phyloP scores from a whole-genome alignment of 176 grass and related monocot species.

The Panicum miliaceum region DNA sequence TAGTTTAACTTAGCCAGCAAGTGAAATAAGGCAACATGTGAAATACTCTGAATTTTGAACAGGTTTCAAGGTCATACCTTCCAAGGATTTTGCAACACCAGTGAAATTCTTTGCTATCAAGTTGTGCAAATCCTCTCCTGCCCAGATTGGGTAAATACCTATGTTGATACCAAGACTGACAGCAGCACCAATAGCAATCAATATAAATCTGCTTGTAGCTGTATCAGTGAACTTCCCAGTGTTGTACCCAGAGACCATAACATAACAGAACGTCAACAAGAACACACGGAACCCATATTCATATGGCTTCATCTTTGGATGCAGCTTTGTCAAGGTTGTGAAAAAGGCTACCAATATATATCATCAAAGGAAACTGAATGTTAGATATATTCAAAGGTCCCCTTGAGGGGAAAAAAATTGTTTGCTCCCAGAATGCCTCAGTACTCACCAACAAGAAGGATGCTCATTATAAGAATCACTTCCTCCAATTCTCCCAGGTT shows the following conservation, averaged over 20 bases:
- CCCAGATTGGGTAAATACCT: slow-evolving; percentile 92
- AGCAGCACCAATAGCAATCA: slow-evolving; percentile 87
- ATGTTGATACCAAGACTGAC: slow-evolving; percentile 86
- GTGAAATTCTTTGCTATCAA: slow-evolving; percentile 85
- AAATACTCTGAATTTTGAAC: neutral
- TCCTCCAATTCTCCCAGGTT: slow-evolving; percentile 69
- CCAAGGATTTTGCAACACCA: slow-evolving; percentile 90
- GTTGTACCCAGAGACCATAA: slow-evolving; percentile 87
- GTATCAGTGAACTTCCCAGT: slow-evolving; percentile 71
- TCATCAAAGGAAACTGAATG: slow-evolving; percentile 8
- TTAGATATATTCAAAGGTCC: slow-evolving; percentile 33
- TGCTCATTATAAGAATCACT: slow-evolving; percentile 71
- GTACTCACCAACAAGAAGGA: slow-evolving; percentile 73
- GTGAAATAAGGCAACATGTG: slow-evolving; percentile 15
- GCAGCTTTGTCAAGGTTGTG: slow-evolving; percentile 72
- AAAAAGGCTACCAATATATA: slow-evolving; percentile 59
- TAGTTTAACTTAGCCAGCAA: slow-evolving; percentile 5
- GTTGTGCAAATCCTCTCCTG: slow-evolving; percentile 94
- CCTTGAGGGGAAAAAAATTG: neutral
- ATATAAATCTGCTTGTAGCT: slow-evolving; percentile 77
- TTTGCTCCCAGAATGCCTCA: neutral
- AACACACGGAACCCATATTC: slow-evolving; percentile 96
- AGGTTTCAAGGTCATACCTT: slow-evolving; percentile 59
- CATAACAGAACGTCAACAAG: slow-evolving; percentile 91
- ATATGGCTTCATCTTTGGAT: slow-evolving; percentile 87